Evolutionary conservation across 495 filamentous ascomycete species (phyloP).

Genomic region (Tuber borchii): DNA sequence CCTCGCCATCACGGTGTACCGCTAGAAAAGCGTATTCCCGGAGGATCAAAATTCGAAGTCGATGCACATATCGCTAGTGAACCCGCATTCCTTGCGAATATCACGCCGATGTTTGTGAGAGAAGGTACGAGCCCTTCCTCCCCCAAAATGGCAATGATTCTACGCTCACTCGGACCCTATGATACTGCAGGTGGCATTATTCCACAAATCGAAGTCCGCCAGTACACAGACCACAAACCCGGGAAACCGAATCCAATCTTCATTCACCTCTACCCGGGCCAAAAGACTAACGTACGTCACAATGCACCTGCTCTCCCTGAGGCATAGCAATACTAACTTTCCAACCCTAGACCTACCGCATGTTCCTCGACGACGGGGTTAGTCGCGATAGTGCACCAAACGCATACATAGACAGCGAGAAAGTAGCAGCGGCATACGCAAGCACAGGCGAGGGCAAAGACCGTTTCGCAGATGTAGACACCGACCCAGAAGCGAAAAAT

Average conservation of each 20-base stretch:
- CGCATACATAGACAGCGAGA: conserved; percentile 6
- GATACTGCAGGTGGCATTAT: conserved; percentile 13
- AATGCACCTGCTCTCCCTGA: background rate
- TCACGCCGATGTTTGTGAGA: conserved; percentile 24
- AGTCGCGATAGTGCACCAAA: conserved; percentile 19
- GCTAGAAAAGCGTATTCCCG: background rate
- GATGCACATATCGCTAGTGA: conserved; percentile 21
- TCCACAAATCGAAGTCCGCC: conserved; percentile 22
- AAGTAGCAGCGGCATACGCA: background rate
- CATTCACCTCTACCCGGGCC: conserved; percentile 18
- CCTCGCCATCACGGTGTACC: conserved; percentile 2
- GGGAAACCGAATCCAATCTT: conserved; percentile 12
- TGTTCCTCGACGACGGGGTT: conserved; percentile 23
- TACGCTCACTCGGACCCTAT: background rate
- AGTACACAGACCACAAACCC: conserved; percentile 1
- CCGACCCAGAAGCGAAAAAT: conserved; percentile 12
- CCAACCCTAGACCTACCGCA: conserved; percentile 10
- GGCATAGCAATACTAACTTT: conserved; percentile 1
- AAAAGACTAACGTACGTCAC: conserved; percentile 3
- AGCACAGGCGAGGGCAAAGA: background rate
- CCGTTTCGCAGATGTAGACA: conserved; percentile 17
- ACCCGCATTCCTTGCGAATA: conserved; percentile 7
- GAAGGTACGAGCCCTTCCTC: conserved; percentile 6
- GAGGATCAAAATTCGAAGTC: conserved; percentile 21
- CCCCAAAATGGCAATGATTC: background rate